Evolutionary conservation across 805 yeast species (phyloP).

Genomic region (Wickerhamiella vanderwaltii): DNA sequence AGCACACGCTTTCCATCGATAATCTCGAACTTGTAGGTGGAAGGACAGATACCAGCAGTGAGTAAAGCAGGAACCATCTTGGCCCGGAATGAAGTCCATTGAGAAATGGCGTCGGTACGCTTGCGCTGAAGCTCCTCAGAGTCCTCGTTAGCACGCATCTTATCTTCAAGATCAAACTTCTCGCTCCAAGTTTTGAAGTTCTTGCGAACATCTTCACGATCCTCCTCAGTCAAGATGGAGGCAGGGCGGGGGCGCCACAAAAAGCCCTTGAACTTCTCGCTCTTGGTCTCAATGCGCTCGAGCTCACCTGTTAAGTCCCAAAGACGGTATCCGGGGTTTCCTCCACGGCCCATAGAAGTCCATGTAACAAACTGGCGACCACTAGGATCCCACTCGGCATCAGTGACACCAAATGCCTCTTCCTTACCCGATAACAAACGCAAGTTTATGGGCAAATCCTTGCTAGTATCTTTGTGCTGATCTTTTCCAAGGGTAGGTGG

Average conservation of each 20-base stretch:
- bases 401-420: slow-evolving; percentile 55
- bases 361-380: slow-evolving; percentile 83
- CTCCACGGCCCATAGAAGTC: slow-evolving; percentile 66
- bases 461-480: slow-evolving; percentile 31
- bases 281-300: slow-evolving; percentile 52
- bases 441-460: slow-evolving; percentile 44
- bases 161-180: slow-evolving; percentile 88
- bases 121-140: slow-evolving; percentile 75
- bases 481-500: slow-evolving; percentile 25
- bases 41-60: slow-evolving; percentile 15
- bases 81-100: slow-evolving; percentile 75
- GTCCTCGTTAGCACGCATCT: slow-evolving; percentile 90
- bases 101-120: slow-evolving; percentile 69
- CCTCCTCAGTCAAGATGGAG: slow-evolving; percentile 58
- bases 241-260: slow-evolving; percentile 97
- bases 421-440: slow-evolving; percentile 51
- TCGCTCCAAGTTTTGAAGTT: slow-evolving; percentile 79
- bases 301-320: slow-evolving; percentile 73
- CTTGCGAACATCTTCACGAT: slow-evolving; percentile 82
- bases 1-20: slow-evolving; percentile 19
- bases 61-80: slow-evolving; percentile 36
- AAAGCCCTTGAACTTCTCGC: slow-evolving; percentile 78
- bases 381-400: slow-evolving; percentile 87
- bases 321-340: slow-evolving; percentile 83
- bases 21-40: slow-evolving; percentile 18